These are phyloP conservation scores for Lathyrus oleraceus DNA, from an alignment of 306 rosid genomes.

Conservation along the genomic window DNA sequence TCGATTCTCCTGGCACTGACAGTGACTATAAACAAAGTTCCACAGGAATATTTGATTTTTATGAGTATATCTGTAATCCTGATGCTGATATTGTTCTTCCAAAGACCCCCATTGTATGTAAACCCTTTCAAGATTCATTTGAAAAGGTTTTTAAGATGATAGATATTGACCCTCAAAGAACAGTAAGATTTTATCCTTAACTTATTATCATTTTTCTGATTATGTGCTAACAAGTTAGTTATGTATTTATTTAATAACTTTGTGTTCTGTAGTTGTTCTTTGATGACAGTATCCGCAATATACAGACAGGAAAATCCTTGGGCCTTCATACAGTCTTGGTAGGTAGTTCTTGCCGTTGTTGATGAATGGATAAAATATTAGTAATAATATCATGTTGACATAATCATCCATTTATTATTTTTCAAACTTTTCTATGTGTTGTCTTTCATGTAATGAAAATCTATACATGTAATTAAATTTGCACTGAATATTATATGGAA, in stretches of 20 bases:
- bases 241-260: neutral
- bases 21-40: constrained; percentile 16
- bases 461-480: no score
- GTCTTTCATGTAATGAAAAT: no score
- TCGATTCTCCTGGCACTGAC: constrained; percentile 22
- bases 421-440: no score
- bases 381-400: no score
- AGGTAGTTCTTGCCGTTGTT: no score
- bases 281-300: no score
- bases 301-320: no score
- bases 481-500: no score
- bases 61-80: constrained; percentile 42
- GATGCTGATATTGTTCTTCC: constrained; percentile 49
- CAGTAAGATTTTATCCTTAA: constrained; percentile 50
- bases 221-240: neutral
- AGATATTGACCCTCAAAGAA: constrained; percentile 63
- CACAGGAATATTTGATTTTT: constrained; percentile 38
- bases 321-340: no score
- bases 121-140: constrained; percentile 68
- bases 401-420: no score
- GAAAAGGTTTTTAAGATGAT: constrained; percentile 63
- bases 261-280: no score
- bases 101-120: constrained; percentile 68
- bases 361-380: no score
- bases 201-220: neutral